Evolutionary conservation across 768 basidiomycete species (phyloP), one percentile per base, ranked within the genome.

Genomic region (Tylopilus vinaceipallidus): DNA sequence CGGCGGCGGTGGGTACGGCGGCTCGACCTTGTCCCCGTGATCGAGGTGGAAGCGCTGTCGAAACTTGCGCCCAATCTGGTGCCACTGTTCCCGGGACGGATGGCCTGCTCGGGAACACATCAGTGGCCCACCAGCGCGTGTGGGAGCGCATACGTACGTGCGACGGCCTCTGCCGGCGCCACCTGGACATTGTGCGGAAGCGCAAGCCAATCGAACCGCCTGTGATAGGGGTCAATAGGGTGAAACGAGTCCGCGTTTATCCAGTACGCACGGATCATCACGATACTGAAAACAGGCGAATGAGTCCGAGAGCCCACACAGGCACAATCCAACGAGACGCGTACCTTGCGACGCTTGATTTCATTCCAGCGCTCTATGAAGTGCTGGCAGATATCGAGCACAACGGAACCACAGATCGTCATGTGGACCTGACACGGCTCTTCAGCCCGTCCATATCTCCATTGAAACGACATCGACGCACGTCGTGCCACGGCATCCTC

Each of bases 401-500:
- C 94, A 14, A 79, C 83, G 2, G 90, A 80, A 7, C 87, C 97
- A 13, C 76, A 72, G 20, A 94, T 70, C 4, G 90, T 92, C 85
- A 91, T 88, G 64, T 94, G 93, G 12, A 87, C 79, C 84, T 88
- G 63, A 13, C 54, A 14, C 17, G 39, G 23, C 6, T 17, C 6
- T 35, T 44, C 47, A 45, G 26, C 26, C 23, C 24, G n/a, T 20
- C 44, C 38, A 39, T 13, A 29, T 6, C 12, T 29, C 5, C 39
- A 16, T 23, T n/a, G n/a, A 35, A 19, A 45, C 35, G 45, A 23
- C 45, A 29, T 29, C 6, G 35, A 70, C 86, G 50, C 47, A 91
- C 91, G 71, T 98, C 95, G 62, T 98, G 95, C 95, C 95, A 98
- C 1, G 95, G 91, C 92, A 94, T 92, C 53, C 90, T 74, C 1